Evolutionary conservation across 2,329 filamentous ascomycete genomes (phyloP), one percentile per base, ranked within the genome.

Genomic region (Nothophoma quercina): DNA sequence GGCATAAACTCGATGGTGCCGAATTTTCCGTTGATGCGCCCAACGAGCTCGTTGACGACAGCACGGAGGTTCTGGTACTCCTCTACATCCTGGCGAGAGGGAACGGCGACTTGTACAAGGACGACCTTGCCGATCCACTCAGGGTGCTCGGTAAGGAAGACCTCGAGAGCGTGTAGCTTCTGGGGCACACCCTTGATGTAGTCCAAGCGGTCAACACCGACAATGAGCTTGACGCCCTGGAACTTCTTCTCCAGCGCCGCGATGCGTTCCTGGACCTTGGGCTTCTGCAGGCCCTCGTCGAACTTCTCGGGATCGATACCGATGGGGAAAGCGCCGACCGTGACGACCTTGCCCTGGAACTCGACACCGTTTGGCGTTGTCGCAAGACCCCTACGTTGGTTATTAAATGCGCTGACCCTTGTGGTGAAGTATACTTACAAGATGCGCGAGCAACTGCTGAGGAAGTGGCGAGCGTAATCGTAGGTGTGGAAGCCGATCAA

Each of bases 101-200:
- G 95, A 16, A 99, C 92, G 2, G 95, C 95, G 25, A 98, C 93
- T 75, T 98, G 95, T 1, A 98, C 91, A 13, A 99, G 83, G 3
- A 98, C 93, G 18, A 98, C 93, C 76, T 96, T 96, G 63, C 95
- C 95, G 56, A 98, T 93, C 93, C 93, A 97, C 74, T 98, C 93
- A 0, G 95, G 95, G 68, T 99, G 92, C 69, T 98, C 93, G 0
- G 92, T 96, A 25, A 99, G 81, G 79, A 99, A 98, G 4, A 98
- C 91, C 75, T 99, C 95, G 33, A 98, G 85, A 2, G 95, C 93
- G 69, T 98, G 95, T 8, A 99, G 81, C 75, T 99, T 99, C 76
- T 99, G 95, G 0, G 95, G 95, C 8, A 99, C 93, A 58, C 95
- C 95, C 78, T 98, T 98, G 85, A 98, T 98, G 77, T 99, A 98